phyloP scores from a whole-genome alignment of 1,284 basidiomycete species.

The Anthracocystis panici-leucophaei region DNA sequence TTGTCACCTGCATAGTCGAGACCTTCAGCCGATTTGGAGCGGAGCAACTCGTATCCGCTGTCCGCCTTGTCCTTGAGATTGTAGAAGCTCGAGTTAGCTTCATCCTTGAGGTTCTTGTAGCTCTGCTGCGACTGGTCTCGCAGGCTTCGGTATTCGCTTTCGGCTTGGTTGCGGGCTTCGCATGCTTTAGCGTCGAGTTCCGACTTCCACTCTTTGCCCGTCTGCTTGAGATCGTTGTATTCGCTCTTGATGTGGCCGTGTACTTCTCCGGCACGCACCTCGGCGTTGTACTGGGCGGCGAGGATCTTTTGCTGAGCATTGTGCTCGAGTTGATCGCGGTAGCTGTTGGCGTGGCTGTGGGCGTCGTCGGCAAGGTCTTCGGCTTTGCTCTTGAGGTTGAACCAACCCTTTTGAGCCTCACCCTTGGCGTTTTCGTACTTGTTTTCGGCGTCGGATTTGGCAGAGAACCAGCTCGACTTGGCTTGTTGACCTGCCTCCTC shows the following conservation, averaged over 20 bases:
- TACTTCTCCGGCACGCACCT: conserved; percentile 38
- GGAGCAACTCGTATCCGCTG: conserved; percentile 35
- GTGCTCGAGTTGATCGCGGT: conserved; percentile 42
- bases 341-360: conserved; percentile 5
- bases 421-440: conserved; percentile 37
- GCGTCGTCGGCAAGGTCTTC: conserved; percentile 37
- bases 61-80: conserved; percentile 42
- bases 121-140: conserved; percentile 36
- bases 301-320: conserved; percentile 53
- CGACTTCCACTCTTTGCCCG: conserved; percentile 41
- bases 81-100: conserved; percentile 37
- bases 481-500: conserved; percentile 35
- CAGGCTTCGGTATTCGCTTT: conserved; percentile 30
- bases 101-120: conserved; percentile 46
- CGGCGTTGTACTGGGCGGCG: conserved; percentile 53
- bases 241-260: conserved; percentile 23
- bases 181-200: conserved; percentile 40
- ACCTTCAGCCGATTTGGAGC: conserved; percentile 36
- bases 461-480: conserved; percentile 31
- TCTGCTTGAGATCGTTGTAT: conserved; percentile 37
- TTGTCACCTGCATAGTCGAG: conserved; percentile 50
- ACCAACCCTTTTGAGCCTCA: conserved; percentile 44
- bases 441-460: conserved; percentile 33
- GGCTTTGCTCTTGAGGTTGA: conserved; percentile 45
- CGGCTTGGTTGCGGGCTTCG: conserved; percentile 38